Base-by-base conservation (phyloP, 2,329 filamentous ascomycete genomes). In the Trichoderma koningii region DNA sequence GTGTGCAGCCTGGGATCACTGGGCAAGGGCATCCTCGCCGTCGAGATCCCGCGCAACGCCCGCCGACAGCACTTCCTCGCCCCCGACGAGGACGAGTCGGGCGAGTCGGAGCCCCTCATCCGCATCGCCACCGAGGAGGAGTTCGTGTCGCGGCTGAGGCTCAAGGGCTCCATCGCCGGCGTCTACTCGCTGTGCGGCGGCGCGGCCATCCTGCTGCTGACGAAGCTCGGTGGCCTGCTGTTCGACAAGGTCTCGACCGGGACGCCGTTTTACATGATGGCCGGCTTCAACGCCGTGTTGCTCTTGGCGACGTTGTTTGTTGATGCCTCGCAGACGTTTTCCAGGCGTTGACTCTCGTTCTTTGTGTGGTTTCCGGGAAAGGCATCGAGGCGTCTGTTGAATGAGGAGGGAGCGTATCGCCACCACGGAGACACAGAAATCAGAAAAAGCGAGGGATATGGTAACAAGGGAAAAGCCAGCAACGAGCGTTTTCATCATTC, bases 191-290 rank as follows among this genome's bases (percentile, higher is more conserved):
- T 97, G 68, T 93, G 90, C 64, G 95, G 95, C 12, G 95, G 94
- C 15, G 90, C 88, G 0, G 95, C 93, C 0, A 99, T 99, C 60
- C 76, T 99, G 63, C 77, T 98, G 5, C 83, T 99, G 17, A 98
- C 95, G 0, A 99, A 99, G 78, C 76, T 95, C 4, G 95, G 95
- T 14, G 95, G 95, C 0, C 86, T 87, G 44, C 77, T 97, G 55
- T 99, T 98, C 73, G 95, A 99, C 75, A 82, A 77, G 21, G 80
- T 88, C 61, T 89, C 88, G 1, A 83, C 83, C 2, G 90, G 91
- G 0, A 90, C 91, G 12, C 95, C 95, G 0, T 98, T 99, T 75
- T 97, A 93, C 74, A 89, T 98, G 83, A 94, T 99, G 89, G 93
- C 93, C 0, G 80, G 81, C 0, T 98, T 98, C 75, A 98, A 98